Conservation (phyloP, 805 yeast species). For the Candida golubevii region DNA sequence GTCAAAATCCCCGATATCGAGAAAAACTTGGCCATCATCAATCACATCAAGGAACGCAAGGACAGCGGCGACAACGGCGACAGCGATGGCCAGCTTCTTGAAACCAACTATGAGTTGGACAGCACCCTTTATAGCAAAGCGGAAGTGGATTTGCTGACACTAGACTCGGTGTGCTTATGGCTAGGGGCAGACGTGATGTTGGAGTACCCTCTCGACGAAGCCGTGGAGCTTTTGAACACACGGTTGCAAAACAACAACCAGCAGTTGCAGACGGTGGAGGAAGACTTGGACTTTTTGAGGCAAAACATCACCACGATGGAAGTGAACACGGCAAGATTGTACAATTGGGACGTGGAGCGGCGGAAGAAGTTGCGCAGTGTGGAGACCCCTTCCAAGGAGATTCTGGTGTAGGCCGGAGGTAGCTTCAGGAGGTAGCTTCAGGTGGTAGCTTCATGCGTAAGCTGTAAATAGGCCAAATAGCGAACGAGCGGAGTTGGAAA, state of each 20-base stretch:
- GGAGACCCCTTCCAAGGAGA: conserved; percentile 11
- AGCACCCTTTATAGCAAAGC: conserved; percentile 91
- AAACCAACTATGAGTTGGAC: conserved; percentile 84
- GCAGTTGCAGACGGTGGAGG: conserved; percentile 60
- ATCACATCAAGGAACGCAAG: conserved; percentile 50
- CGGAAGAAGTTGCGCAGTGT: conserved; percentile 46
- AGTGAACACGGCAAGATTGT: conserved; percentile 90
- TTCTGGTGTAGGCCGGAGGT: neutral
- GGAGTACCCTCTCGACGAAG: conserved; percentile 89
- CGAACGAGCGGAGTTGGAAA: no score
- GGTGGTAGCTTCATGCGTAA: no score
- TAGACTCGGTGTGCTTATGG: conserved; percentile 75
- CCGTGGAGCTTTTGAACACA: conserved; percentile 59
- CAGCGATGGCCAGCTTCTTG: conserved; percentile 37
- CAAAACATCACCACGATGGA: conserved; percentile 96
- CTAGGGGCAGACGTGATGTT: conserved; percentile 98
- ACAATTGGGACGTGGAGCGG: conserved; percentile 84
- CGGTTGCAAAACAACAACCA: conserved; percentile 61
- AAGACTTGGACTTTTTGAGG: conserved; percentile 77
- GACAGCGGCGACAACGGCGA: conserved; percentile 21
- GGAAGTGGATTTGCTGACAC: conserved; percentile 51
- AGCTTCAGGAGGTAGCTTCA: no score
- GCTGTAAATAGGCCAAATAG: no score
- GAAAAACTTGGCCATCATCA: conserved; percentile 74
- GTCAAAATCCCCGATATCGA: conserved; percentile 87